These are phyloP conservation scores for Mikania micrantha DNA, from an alignment of 129 eudicot species.

Conservation along the genomic window DNA sequence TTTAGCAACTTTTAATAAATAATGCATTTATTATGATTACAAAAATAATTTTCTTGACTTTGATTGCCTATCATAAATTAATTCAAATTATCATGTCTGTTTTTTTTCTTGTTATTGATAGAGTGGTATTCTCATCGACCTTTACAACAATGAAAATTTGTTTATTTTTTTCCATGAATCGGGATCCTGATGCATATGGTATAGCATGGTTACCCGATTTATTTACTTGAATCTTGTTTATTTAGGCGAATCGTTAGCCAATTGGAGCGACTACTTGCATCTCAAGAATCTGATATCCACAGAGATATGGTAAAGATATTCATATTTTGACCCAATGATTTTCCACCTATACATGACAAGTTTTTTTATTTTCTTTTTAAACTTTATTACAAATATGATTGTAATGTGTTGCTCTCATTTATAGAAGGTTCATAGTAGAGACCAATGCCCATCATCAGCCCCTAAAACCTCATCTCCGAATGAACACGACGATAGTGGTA, in stretches of 20 bases:
- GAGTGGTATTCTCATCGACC: too few species aligned
- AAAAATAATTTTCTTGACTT: too few species aligned
- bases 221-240: neutral
- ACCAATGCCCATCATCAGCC: neutral
- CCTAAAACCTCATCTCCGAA: neutral
- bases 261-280: slow-evolving; percentile 35
- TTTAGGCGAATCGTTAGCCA: slow-evolving; percentile 52
- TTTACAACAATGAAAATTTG: too few species aligned
- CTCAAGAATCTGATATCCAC: slow-evolving; percentile 23
- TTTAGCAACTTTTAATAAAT: neutral
- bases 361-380: neutral
- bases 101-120: too few species aligned
- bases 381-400: neutral
- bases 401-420: neutral
- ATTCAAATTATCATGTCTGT: too few species aligned
- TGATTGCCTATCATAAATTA: too few species aligned
- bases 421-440: neutral
- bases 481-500: neutral
- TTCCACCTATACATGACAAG: neutral
- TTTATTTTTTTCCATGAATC: too few species aligned
- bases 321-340: neutral
- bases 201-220: neutral
- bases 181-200: too few species aligned
- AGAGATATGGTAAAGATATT: slow-evolving; percentile 28
- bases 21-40: neutral